Base-by-base conservation (phyloP, 441 rosid species). In the Lepidium campestre region DNA sequence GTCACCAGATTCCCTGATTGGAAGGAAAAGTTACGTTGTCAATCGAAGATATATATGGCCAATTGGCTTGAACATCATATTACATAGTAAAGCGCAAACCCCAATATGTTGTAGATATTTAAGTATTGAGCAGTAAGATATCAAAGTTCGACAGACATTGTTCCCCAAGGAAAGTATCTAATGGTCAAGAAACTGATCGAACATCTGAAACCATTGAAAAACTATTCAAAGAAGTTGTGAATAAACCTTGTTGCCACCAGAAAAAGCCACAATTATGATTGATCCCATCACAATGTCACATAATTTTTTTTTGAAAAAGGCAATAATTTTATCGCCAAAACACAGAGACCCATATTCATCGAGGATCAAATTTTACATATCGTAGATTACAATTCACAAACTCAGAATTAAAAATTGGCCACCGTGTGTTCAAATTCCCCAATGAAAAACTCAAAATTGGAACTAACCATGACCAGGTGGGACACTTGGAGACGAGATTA, bases 391-490 rank as follows among this genome's bases (percentile, higher is more conserved):
- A 52, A 40, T 25, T 52, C 57, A 52, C 42, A 10, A 53, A 20
- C 32, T 18, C 3, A 14, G 27, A 65, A 50, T 22, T 9, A 63
- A 15, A 29, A 50, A 12, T 41, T 57, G 6, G 12, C 14, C 2
- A 31, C 22, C 29, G 25, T 53, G 18, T 2, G 13, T 65, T 41
- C n/a, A 40, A 7, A 53, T 11, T 10, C 40, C 19, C 37, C 25
- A 71, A 71, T 23, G 34, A 20, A 18, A 18, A 22, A 36, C n/a
- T 46, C 50, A 34, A 45, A 68, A 49, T 42, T 63, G 5, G 22
- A 49, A 57, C 78, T 63, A 82, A 94, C 99, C 99, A 94, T 17
- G 98, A 94, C 99, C 99, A 91, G 64, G 99, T 94, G 20, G 99
- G 99, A 77, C 98, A 94, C 79, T 94, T 94, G 59, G 97, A 80